Evolutionary conservation across 768 basidiomycete species (phyloP), one percentile per base, ranked within the genome.

Genomic region (Lactarius hengduanensis): DNA sequence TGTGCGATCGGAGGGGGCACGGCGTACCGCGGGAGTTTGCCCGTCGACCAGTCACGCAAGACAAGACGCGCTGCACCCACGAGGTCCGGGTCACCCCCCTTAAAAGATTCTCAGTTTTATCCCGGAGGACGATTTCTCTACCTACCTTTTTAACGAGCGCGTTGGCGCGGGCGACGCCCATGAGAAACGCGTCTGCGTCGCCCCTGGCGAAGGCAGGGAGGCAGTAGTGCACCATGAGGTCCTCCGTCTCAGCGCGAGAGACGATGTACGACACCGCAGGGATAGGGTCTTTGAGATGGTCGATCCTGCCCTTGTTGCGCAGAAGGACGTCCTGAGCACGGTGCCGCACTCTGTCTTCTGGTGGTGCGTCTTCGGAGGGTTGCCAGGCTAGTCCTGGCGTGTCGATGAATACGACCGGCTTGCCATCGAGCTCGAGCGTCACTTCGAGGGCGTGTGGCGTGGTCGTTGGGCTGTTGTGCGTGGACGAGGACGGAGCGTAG

Each of bases 141-240:
- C 36, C 38, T 40, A 90, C 93, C 83, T 90, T 94, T 78, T 89
- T 92, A 15, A 94, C 79, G 53, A 94, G 80, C 55, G 87, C 86
- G 62, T 85, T 82, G 16, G 89, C 81, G 55, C 94, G 87, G 5
- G 94, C 91, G 47, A 96, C 77, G 56, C 86, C 86, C 30, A 86
- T 81, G 43, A 97, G 80, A 82, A 96, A 95, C 0, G 88, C 86
- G 28, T 81, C 80, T 6, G 82, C 74, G 71, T 95, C 86, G 2
- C 89, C 87, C 55, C 80, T 80, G 10, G 83, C 70, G 75, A 96
- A 95, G 9, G 89, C 91, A 3, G 95, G 91, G 16, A 94, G 80
- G 70, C 83, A 87, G 78, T 96, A 96, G 58, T 87, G 78, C n/a
- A 96, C 77, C 91, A 96, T 95, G 50, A 97, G 80, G 75, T 96